Percentiles rank a stretch among this genome's conserved stretches.
These are phyloP conservation scores for Comarum palustre DNA, from an alignment of 306 rosid genomes.

Conservation along the genomic window DNA sequence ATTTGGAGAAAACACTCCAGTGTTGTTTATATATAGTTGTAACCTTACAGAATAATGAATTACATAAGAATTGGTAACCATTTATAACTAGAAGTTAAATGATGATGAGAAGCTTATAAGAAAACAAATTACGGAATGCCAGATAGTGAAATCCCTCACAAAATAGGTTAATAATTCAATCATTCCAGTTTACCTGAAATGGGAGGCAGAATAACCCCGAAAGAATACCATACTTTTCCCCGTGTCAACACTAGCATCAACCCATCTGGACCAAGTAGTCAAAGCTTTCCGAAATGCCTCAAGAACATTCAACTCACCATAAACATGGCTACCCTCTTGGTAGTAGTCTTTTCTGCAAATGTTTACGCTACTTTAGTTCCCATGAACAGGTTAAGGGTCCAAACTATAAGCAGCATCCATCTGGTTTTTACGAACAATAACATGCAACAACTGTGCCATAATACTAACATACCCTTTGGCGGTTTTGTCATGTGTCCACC, in stretches of 20 bases:
- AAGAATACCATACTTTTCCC: slow-evolving; percentile 65
- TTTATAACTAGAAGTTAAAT: slow-evolving; percentile 8
- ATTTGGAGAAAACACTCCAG: not conserved
- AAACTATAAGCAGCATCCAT: not conserved
- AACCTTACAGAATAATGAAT: not conserved
- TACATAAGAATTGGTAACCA: not conserved
- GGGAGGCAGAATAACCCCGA: slow-evolving; percentile 92
- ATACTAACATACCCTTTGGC: slow-evolving; percentile 56
- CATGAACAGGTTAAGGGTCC: not conserved
- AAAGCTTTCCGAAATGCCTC: slow-evolving; percentile 93
- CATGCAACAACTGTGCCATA: not conserved
- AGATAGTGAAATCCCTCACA: not conserved
- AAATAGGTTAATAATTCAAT: not conserved
- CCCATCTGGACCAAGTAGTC: slow-evolving; percentile 94
- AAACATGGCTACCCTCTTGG: slow-evolving; percentile 95
- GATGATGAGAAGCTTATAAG: not conserved
- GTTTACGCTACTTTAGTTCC: slow-evolving; percentile 17
- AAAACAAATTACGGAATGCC: not conserved
- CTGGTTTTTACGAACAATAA: not conserved
- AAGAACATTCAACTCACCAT: slow-evolving; percentile 66
- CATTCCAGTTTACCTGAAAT: slow-evolving; percentile 63
- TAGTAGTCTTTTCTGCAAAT: slow-evolving; percentile 79
- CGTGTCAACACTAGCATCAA: slow-evolving; percentile 68
- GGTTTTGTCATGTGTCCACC: slow-evolving; percentile 99
- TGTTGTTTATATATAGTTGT: not conserved